Percentiles rank a stretch among this genome's conserved stretches.
Conservation (phyloP, 202 grass and related monocot genomes). For the Bolboschoenoplectus hybrid region DNA sequence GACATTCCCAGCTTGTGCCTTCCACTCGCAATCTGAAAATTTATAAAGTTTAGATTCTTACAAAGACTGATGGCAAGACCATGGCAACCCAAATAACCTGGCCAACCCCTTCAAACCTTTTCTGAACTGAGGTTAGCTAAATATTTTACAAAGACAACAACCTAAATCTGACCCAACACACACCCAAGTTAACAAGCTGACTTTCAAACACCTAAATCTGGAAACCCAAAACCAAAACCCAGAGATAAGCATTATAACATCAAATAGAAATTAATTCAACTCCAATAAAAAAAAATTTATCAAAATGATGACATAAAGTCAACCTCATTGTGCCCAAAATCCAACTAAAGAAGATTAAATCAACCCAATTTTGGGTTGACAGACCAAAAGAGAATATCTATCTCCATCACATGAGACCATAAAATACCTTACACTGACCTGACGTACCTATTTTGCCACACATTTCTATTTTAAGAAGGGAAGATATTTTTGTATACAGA, state of each 20-base stretch:
- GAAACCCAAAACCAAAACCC: neutral
- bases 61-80: neutral
- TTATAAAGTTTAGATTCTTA: neutral
- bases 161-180: neutral
- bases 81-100: neutral
- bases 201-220: neutral
- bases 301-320: neutral
- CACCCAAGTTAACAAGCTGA: neutral
- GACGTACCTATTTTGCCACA: neutral
- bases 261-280: slow-evolving; percentile 7
- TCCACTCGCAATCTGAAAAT: slow-evolving; percentile 92
- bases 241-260: neutral
- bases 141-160: neutral
- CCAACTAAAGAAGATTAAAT: neutral
- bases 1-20: slow-evolving; percentile 77
- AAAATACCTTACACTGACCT: neutral
- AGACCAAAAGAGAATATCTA: neutral
- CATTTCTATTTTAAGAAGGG: neutral
- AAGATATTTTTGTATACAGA: neutral
- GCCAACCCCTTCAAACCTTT: neutral
- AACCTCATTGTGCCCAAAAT: neutral
- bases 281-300: neutral
- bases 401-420: neutral
- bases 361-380: neutral
- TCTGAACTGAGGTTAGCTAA: slow-evolving; percentile 14